phyloP scores from a whole-genome alignment of 75 land plant species.

The Sequoia sempervirens region DNA sequence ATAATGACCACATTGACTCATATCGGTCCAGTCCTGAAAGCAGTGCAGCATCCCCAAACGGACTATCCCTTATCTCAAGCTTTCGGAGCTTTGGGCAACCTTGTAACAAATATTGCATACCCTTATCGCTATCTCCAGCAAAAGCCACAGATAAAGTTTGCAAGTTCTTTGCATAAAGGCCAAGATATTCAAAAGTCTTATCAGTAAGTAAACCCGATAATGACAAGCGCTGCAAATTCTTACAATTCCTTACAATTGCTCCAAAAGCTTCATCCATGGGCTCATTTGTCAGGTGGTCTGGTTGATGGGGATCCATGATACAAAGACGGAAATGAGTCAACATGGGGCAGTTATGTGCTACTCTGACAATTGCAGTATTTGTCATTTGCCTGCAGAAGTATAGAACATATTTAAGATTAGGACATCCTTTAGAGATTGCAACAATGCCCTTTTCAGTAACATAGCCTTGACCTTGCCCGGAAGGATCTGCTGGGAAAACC shows the following conservation, averaged over 20 bases:
- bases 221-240: slow-evolving; percentile 46
- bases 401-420: slow-evolving; percentile 54
- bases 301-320: slow-evolving; percentile 45
- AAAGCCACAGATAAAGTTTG: slow-evolving; percentile 76
- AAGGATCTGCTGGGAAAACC: slow-evolving; percentile 53
- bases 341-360: slow-evolving; percentile 56
- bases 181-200: slow-evolving; percentile 61
- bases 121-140: slow-evolving; percentile 55
- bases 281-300: slow-evolving; percentile 54
- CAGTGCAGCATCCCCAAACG: slow-evolving; percentile 60
- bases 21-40: slow-evolving; percentile 33
- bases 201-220: slow-evolving; percentile 74
- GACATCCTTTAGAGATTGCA: slow-evolving; percentile 69
- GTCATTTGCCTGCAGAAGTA: slow-evolving; percentile 88
- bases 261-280: slow-evolving; percentile 81
- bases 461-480: slow-evolving; percentile 17
- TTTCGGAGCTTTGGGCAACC: slow-evolving; percentile 56
- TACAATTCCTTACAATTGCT: slow-evolving; percentile 58
- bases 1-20: slow-evolving; percentile 62
- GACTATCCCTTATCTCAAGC: slow-evolving; percentile 69
- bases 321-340: slow-evolving; percentile 77
- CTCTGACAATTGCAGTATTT: slow-evolving; percentile 56
- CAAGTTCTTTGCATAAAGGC: slow-evolving; percentile 57
- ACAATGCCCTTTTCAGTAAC: slow-evolving; percentile 67
- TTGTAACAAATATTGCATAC: slow-evolving; percentile 44